These are phyloP conservation scores for Phialophora tarda DNA, from an alignment of 2,329 filamentous ascomycete species.

Conservation along the genomic window DNA sequence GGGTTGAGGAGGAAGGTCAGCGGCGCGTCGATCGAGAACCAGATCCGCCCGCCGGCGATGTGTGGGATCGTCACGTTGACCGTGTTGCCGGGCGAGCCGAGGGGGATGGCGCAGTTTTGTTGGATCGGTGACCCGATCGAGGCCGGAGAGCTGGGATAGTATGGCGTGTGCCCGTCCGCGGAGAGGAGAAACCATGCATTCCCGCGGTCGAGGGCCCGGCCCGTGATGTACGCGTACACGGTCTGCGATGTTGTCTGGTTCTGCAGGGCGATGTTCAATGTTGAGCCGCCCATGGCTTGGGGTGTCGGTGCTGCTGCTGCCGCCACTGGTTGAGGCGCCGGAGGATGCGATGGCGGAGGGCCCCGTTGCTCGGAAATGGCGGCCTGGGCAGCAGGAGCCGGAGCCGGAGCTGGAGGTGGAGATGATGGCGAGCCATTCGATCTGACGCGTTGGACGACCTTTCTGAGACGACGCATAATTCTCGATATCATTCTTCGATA, in stretches of 20 bases:
- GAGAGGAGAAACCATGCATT: slow-evolving; percentile 67
- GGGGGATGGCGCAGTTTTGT: slow-evolving; percentile 65
- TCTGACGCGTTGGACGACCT: slow-evolving; percentile 15
- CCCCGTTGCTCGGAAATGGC: slow-evolving; percentile 20
- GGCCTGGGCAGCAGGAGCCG: slow-evolving; percentile 11
- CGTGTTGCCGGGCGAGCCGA: slow-evolving; percentile 66
- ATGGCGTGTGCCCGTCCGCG: slow-evolving; percentile 68
- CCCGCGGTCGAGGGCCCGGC: slow-evolving; percentile 64
- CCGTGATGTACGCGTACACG: slow-evolving; percentile 74
- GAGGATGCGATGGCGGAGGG: slow-evolving; percentile 18
- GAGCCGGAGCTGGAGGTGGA: not conserved
- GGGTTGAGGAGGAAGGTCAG: slow-evolving; percentile 74
- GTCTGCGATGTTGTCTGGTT: slow-evolving; percentile 68
- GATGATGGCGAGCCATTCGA: slow-evolving; percentile 1
- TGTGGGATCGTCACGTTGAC: slow-evolving; percentile 70
- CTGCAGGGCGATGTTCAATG: slow-evolving; percentile 65
- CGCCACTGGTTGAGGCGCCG: not conserved
- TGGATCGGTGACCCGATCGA: slow-evolving; percentile 46
- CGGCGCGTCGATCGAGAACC: slow-evolving; percentile 67
- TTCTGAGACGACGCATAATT: slow-evolving; percentile 23
- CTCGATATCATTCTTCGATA: not conserved
- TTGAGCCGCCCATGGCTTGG: slow-evolving; percentile 41
- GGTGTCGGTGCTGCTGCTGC: not conserved
- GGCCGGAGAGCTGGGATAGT: slow-evolving; percentile 67
- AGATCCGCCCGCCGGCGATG: slow-evolving; percentile 73